These are phyloP conservation scores for Typha latifolia DNA, from an alignment of 176 grass and related monocot genomes.

Conservation along the genomic window DNA sequence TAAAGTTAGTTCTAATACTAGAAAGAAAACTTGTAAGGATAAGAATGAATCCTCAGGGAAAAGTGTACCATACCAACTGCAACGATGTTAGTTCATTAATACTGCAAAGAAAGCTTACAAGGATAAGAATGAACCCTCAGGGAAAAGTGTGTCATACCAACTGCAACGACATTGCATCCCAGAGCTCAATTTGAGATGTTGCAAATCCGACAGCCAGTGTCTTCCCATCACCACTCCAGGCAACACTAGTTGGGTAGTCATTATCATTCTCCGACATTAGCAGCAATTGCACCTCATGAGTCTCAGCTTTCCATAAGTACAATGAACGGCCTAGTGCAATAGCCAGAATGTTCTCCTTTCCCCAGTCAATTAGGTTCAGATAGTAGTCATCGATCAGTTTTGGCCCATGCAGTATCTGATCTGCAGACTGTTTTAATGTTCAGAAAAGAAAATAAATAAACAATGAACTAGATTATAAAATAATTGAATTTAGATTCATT, in stretches of 20 bases:
- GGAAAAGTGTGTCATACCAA: constrained; percentile 8
- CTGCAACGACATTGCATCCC: constrained; percentile 10
- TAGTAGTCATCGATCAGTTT: constrained; percentile 17
- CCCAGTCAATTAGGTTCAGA: constrained; percentile 32
- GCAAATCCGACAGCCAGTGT: constrained; percentile 30
- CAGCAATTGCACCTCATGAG: constrained; percentile 7
- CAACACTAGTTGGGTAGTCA: constrained; percentile 26
- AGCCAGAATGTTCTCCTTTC: constrained; percentile 24
- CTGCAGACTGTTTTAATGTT: constrained; percentile 10
- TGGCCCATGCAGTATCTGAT: constrained; percentile 18
- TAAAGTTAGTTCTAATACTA: too few relatives aligned
- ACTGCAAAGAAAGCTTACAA: too few relatives aligned
- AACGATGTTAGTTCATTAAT: not conserved
- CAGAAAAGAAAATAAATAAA: not conserved
- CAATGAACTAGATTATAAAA: not conserved
- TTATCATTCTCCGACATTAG: constrained; percentile 4
- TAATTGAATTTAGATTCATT: not conserved
- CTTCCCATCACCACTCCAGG: constrained; percentile 21
- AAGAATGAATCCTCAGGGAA: not conserved
- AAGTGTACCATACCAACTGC: constrained; percentile 8
- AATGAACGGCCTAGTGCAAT: constrained; percentile 11
- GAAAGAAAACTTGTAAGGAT: not conserved
- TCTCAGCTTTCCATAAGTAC: constrained; percentile 21
- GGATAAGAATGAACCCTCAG: not conserved
- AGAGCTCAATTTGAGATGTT: constrained; percentile 28